Base-by-base conservation (phyloP, 2,329 filamentous ascomycete species). In the Trichoderma simmonsii region DNA sequence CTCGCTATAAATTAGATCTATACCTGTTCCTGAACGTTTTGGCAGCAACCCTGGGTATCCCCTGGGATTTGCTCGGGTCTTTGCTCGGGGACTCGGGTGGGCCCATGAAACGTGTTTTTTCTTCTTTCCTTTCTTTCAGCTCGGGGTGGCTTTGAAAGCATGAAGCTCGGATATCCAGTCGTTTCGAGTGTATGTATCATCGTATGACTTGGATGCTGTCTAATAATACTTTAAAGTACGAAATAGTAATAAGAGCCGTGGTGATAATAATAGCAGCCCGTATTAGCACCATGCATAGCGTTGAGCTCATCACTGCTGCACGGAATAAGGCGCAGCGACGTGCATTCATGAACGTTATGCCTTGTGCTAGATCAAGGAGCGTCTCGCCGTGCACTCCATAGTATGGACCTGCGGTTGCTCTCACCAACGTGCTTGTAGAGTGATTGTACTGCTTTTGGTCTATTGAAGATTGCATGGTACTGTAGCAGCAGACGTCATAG, bases 1-100 rank as follows among this genome's bases (percentile, higher is more conserved):
- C 36, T 70, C 67, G 67, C 67, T 70, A 70, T 70, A 11, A 69
- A 62, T 61, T 24, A 62, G 67, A 70, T 70, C 67, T 70, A 70
- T 61, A 62, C 57, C 67, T 70, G 67, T 70, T 62, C 67, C 67
- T 70, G 67, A 70, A 51, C 28, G 24, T 32, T 30, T 32, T 30
- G 67, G 32, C 14, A 67, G 21, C 9, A 24, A 36, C 34, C 64
- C 64, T 43, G 57, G 36, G n/a, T 11, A n/a, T 51, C 21, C 39
- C 56, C 56, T 69, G 39, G 57, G 18, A 30, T 70, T 21, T 70
- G 56, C 15, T 70, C 39, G 39, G 39, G 48, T 30, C 39, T 70
- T 21, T 62, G 56, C 15, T 70, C 39, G 39, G 39, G 48, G 39
- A 15, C 36, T 70, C 24, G 39, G 39, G 57, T 32, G 36, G 67